These are phyloP conservation scores for Pelargonium nanum DNA, from an alignment of 345 rosid species.

Conservation along the genomic window DNA sequence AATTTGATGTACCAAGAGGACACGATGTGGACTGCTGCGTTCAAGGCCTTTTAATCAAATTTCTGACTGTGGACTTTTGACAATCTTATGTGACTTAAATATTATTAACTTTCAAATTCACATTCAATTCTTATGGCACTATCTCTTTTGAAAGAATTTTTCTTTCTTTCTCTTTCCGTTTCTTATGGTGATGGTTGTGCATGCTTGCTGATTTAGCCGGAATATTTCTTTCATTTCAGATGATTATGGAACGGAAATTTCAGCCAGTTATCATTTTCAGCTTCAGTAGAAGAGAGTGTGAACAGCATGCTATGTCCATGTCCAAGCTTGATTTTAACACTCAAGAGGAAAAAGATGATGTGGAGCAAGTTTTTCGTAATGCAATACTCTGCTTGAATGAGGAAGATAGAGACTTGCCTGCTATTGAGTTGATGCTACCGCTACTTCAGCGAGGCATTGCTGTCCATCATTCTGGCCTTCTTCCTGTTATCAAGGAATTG, in stretches of 20 bases:
- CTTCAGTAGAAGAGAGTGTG: slow-evolving; percentile 98
- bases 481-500: slow-evolving; percentile 94
- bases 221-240: slow-evolving; percentile 35
- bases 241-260: slow-evolving; percentile 92
- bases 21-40: background rate
- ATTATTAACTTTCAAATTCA: background rate
- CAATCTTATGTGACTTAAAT: no score
- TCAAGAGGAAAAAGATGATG: slow-evolving; percentile 65
- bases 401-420: slow-evolving; percentile 91
- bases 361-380: slow-evolving; percentile 70
- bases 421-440: slow-evolving; percentile 93
- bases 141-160: background rate
- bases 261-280: slow-evolving; percentile 96
- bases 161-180: background rate
- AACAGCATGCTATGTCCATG: slow-evolving; percentile 96
- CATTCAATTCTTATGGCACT: background rate
- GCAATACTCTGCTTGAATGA: slow-evolving; percentile 84
- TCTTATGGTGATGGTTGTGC: background rate
- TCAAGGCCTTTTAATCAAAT: background rate
- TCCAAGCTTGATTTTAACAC: slow-evolving; percentile 94
- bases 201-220: background rate
- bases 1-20: no score
- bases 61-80: no score
- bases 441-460: slow-evolving; percentile 95
- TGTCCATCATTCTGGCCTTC: slow-evolving; percentile 98